These are phyloP conservation scores for Aureobasidium melanogenum DNA, from an alignment of 2,329 filamentous ascomycete genomes.

Conservation along the genomic window DNA sequence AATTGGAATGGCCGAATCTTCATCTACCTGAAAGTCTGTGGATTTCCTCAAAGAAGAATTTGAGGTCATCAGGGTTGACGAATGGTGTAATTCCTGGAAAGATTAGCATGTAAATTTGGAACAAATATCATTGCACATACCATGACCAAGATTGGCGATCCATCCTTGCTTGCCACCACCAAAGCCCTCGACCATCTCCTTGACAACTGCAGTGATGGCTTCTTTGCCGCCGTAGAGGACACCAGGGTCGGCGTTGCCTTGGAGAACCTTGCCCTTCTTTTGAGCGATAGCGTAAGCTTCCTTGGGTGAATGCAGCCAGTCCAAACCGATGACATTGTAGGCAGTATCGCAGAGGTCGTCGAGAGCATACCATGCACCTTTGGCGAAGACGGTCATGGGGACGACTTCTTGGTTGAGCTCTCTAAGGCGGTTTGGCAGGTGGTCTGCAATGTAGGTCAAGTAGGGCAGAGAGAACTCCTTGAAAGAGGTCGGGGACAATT, in stretches of 20 bases:
- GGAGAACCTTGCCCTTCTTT: constrained; percentile 65
- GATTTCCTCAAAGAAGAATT: constrained; percentile 89
- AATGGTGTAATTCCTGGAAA: constrained; percentile 77
- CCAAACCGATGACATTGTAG: constrained; percentile 88
- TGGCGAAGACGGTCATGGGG: constrained; percentile 96
- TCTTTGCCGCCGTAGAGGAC: constrained; percentile 78
- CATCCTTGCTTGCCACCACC: constrained; percentile 76
- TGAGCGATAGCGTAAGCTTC: constrained; percentile 70
- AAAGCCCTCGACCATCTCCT: constrained; percentile 83
- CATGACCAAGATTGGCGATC: constrained; percentile 95
- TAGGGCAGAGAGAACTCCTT: constrained; percentile 80
- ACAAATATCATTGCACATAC: constrained; percentile 41
- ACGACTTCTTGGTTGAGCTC: constrained; percentile 70
- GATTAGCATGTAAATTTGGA: constrained; percentile 14
- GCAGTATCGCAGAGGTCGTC: constrained; percentile 79
- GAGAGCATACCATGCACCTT: constrained; percentile 92
- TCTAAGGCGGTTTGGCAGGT: constrained; percentile 65
- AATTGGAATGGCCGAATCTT: constrained; percentile 17
- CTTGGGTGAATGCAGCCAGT: constrained; percentile 87
- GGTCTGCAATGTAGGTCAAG: constrained; percentile 70
- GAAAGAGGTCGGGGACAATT: constrained; percentile 78
- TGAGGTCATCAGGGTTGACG: constrained; percentile 87
- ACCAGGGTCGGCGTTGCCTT: constrained; percentile 94
- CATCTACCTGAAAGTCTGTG: constrained; percentile 44
- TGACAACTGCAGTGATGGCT: constrained; percentile 72